A percentile compares a stretch with the other conserved stretches of the same genome.
Evolutionary conservation across 2,329 filamentous ascomycete genomes (phyloP).

Genomic region (Xylaria sp.): DNA sequence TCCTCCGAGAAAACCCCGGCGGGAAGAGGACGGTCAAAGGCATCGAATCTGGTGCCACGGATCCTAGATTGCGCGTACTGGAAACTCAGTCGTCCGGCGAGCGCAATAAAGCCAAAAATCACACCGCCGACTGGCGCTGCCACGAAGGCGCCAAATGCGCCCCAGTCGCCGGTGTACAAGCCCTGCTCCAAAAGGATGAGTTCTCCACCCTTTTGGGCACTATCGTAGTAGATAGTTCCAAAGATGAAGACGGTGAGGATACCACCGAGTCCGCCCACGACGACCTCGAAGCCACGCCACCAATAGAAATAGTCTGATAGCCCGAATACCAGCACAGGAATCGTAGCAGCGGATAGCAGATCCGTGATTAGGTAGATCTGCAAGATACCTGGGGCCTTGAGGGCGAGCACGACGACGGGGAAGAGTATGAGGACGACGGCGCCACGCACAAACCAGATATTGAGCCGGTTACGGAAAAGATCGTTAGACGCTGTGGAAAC

Average conservation of each 20-base stretch:
- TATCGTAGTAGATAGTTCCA: constrained; percentile 80
- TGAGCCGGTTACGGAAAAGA: constrained; percentile 83
- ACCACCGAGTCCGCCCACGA: constrained; percentile 80
- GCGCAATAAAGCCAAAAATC: constrained; percentile 74
- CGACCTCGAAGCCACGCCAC: constrained; percentile 84
- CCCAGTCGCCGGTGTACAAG: constrained; percentile 82
- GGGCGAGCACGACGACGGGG: constrained; percentile 77
- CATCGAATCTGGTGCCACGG: constrained; percentile 72
- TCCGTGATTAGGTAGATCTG: constrained; percentile 88
- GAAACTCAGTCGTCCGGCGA: constrained; percentile 67
- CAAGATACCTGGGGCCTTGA: constrained; percentile 78
- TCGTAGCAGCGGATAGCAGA: constrained; percentile 78
- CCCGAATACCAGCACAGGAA: constrained; percentile 80
- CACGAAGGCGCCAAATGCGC: constrained; percentile 83
- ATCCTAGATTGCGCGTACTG: constrained; percentile 68
- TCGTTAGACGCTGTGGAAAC: constrained; percentile 87
- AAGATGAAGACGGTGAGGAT: constrained; percentile 85
- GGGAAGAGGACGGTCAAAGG: constrained; percentile 66
- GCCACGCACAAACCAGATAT: constrained; percentile 77
- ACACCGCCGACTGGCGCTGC: constrained; percentile 81
- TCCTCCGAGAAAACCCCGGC: constrained; percentile 39
- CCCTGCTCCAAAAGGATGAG: constrained; percentile 79
- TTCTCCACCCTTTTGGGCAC: constrained; percentile 69
- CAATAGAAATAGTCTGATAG: constrained; percentile 73
- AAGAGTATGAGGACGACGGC: constrained; percentile 78